Evolutionary conservation across 2,329 filamentous ascomycete genomes (phyloP), one percentile per base, ranked within the genome.

Genomic region (Camillea tinctor): DNA sequence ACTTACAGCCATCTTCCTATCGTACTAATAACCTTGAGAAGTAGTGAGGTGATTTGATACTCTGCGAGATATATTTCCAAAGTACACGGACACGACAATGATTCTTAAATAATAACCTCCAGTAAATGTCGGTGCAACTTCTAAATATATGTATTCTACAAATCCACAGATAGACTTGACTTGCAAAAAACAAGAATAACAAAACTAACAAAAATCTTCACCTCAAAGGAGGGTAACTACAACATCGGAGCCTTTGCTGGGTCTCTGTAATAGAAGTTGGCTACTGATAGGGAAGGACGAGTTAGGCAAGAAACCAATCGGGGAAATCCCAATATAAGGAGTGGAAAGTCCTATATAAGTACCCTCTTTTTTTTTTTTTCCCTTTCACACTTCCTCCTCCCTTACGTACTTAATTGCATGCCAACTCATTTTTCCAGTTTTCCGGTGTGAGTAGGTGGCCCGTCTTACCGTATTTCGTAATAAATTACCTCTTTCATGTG

Each of bases 1-100:
- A 55, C 54, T 55, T 55, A 55, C 54, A 49, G 54, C 54, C 54
- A 55, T 55, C 20, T 23, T 49, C n/a, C 13, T 44, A 44, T 44
- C 5, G 17, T 3, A 6, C 26, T 30, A 30, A 9, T n/a, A n/a
- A 11, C 13, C 13, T 5, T 17, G 36, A 11, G 36, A 44, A 44
- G 11, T 11, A 30, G n/a, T 44, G 36, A 44, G 36, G 36, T 4
- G 36, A 2, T 17, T 11, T 44, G 6, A n/a, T 2, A n/a, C 6
- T 2, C 3, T n/a, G 36, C 36, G 36, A 44, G 36, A 44, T 44
- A 44, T 44, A 44, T 17, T 3, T 15, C n/a, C 36, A 44, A 17
- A 44, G 36, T n/a, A n/a, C 36, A 44, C 15, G n/a, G 36, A 44
- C n/a, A 44, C 17, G 13, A n/a, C 6, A 5, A 44, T 4, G 17